Percentiles rank a stretch among this genome's conserved stretches.
phyloP scores from a whole-genome alignment of 2,329 filamentous ascomycete species.

The Talaromyces marneffei region DNA sequence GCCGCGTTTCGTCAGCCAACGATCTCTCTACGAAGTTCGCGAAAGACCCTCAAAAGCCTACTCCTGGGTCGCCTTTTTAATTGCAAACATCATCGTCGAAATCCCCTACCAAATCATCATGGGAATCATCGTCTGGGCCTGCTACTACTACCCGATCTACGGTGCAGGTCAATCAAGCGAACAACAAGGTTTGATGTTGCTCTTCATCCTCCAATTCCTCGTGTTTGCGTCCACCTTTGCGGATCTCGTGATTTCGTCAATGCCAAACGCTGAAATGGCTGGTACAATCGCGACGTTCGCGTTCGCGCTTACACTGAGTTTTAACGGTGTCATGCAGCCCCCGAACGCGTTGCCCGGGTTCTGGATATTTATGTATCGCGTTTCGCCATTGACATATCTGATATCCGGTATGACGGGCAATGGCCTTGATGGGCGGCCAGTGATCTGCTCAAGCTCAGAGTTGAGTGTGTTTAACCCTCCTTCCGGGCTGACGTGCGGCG shows the following conservation, averaged over 20 bases:
- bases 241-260: slow-evolving; percentile 65
- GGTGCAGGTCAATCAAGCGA: slow-evolving; percentile 18
- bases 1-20: slow-evolving; percentile 54
- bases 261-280: slow-evolving; percentile 64
- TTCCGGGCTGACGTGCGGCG: slow-evolving; percentile 50
- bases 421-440: slow-evolving; percentile 4
- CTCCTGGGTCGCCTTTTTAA: slow-evolving; percentile 67
- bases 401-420: slow-evolving; percentile 33
- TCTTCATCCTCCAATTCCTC: slow-evolving; percentile 60
- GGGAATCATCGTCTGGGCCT: slow-evolving; percentile 52
- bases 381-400: slow-evolving; percentile 60
- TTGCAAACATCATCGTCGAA: slow-evolving; percentile 66
- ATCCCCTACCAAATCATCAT: slow-evolving; percentile 58
- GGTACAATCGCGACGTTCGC: slow-evolving; percentile 57
- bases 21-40: slow-evolving; percentile 55
- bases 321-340: slow-evolving; percentile 56
- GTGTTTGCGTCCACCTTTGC: slow-evolving; percentile 68
- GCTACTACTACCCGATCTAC: slow-evolving; percentile 47
- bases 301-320: slow-evolving; percentile 54
- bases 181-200: slow-evolving; percentile 56
- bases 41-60: slow-evolving; percentile 64
- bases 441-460: slow-evolving; percentile 7
- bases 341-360: slow-evolving; percentile 59
- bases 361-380: slow-evolving; percentile 72
- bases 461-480: slow-evolving; percentile 54